Base-by-base conservation (phyloP, 2,329 filamentous ascomycete genomes). In the Monilinia polystroma region DNA sequence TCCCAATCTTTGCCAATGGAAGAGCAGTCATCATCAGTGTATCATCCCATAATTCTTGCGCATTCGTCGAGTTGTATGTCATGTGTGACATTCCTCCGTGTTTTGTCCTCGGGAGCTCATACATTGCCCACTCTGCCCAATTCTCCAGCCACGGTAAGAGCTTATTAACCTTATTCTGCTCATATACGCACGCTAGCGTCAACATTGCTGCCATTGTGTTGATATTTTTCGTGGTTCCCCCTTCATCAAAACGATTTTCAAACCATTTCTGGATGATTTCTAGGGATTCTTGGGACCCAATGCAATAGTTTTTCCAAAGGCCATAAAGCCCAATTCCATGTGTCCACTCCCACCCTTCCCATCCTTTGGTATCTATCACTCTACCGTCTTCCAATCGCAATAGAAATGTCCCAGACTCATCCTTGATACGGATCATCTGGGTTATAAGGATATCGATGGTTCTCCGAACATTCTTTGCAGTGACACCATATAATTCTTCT, bases 1-100 rank as follows among this genome's bases (percentile, higher is more conserved):
- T 83, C 0, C 91, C 91, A 68, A 74, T 72, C 80, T 93, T 93
- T 23, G 90, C 90, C 23, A 93, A 81, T 1, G 91, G 91, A 78
- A 93, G 80, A 7, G 92, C 90, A 0, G 90, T 93, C 91, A 94
- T 94, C 90, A 94, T 93, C 55, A 94, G 81, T 7, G 91, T 94
- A 76, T 94, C 91, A 72, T 93, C 91, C 91, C 91, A 94, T 29
- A 93, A 81, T 79, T 93, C 89, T 76, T 91, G 84, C 69, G 87
- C 82, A 77, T 94, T 92, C 70, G 85, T 82, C 2, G 86, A 83
- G 43, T 88, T 78, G 72, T 93, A 77, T 64, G 72, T 73, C 68
- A 70, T 68, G 38, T 73, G 72, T n/a, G 70, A 72, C 75, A 78
- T 76, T 12, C 77, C 82, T 57, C 87, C 90, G 74, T 87, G 88